Evolutionary conservation across 164 flowering plant species (phyloP).

Genomic region (Aristolochia californica): DNA sequence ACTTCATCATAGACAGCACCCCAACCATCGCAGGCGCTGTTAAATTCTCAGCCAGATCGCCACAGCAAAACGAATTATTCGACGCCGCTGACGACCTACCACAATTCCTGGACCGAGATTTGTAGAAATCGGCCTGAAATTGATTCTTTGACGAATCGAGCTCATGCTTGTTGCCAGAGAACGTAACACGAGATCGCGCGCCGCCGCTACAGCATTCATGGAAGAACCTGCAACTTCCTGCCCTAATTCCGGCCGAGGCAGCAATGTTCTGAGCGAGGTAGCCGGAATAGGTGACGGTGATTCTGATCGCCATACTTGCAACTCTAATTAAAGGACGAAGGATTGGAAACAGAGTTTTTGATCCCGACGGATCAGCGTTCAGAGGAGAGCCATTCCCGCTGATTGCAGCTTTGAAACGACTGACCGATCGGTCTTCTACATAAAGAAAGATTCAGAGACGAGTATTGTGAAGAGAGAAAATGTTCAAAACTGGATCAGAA

Average conservation of each 20-base stretch:
- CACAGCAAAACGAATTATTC: neutral
- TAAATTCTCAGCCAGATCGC: neutral
- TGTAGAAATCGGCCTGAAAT: slow-evolving; percentile 9
- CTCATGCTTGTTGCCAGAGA: slow-evolving; percentile 20
- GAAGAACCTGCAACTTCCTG: slow-evolving; percentile 24
- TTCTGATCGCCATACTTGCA: slow-evolving; percentile 49
- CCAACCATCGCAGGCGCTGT: neutral
- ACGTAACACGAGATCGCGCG: slow-evolving; percentile 21
- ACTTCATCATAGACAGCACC: neutral
- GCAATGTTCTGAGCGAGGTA: slow-evolving; percentile 49
- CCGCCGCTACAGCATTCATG: slow-evolving; percentile 25
- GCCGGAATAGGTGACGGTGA: slow-evolving; percentile 51
- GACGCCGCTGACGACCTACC: neutral
- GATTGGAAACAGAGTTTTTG: slow-evolving; percentile 21
- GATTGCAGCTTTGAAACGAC: neutral
- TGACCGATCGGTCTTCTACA: slow-evolving; percentile 5
- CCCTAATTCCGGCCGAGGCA: slow-evolving; percentile 33
- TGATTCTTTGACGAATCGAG: slow-evolving; percentile 9
- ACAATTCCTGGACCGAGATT: slow-evolving; percentile 3
- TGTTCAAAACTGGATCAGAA: neutral
- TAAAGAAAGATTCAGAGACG: neutral
- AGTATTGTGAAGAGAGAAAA: neutral
- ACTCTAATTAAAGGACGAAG: slow-evolving; percentile 15
- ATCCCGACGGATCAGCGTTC: neutral
- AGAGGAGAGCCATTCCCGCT: neutral